Evolutionary conservation across 805 yeast species (phyloP).

Genomic region (Isabelozyma rhagii): DNA sequence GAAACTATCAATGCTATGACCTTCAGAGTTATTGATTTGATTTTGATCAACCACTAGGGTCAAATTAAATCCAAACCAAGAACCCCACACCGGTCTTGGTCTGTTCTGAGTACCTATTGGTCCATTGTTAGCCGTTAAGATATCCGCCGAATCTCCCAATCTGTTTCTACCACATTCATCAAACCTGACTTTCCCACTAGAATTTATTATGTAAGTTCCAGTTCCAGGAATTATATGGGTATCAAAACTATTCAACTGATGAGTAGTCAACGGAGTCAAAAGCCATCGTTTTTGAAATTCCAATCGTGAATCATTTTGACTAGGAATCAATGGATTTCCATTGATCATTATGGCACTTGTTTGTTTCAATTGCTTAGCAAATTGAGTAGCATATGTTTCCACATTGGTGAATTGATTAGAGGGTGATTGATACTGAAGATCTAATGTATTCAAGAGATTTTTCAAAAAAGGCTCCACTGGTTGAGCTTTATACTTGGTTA

Average conservation of each 20-base stretch:
- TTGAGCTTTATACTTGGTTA: constrained; percentile 19
- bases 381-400: constrained; percentile 41
- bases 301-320: constrained; percentile 26
- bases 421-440: constrained; percentile 27
- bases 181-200: constrained; percentile 63
- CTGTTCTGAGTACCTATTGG: constrained; percentile 8
- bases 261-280: constrained; percentile 56
- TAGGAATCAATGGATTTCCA: constrained; percentile 49
- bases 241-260: constrained; percentile 61
- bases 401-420: constrained; percentile 24
- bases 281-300: constrained; percentile 61
- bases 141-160: constrained; percentile 61
- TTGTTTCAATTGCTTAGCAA: constrained; percentile 50
- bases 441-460: constrained; percentile 30
- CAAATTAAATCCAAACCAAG: constrained; percentile 66
- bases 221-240: constrained; percentile 68
- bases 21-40: constrained; percentile 28
- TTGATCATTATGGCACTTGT: constrained; percentile 54
- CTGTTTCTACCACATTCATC: constrained; percentile 74
- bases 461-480: constrained; percentile 41
- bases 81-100: constrained; percentile 57
- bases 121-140: constrained; percentile 18
- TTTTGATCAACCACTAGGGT: constrained; percentile 58
- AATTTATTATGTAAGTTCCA: constrained; percentile 48
- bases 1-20: constrained; percentile 54